These are phyloP conservation scores for Nannochloropsis granulata DNA, from an alignment of 108 stramenopile genomes.

Conservation along the genomic window DNA sequence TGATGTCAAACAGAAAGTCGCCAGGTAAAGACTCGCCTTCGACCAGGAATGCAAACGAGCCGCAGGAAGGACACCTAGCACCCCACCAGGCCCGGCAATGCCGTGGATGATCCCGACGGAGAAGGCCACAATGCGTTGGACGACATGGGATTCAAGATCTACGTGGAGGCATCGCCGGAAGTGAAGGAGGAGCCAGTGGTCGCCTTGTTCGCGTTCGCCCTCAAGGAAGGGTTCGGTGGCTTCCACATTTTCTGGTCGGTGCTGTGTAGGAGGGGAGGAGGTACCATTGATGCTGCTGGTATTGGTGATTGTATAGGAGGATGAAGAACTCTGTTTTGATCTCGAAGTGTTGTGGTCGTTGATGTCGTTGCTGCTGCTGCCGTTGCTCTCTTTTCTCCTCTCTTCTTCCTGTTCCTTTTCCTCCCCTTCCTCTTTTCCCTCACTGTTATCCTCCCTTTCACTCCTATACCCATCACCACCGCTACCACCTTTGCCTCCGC, in stretches of 20 bases:
- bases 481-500: too few species aligned
- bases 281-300: too few species aligned
- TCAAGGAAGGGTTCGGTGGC: neutral
- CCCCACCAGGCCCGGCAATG: conserved; percentile 11
- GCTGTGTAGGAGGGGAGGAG: too few species aligned
- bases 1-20: neutral
- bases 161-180: neutral
- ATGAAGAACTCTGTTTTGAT: too few species aligned
- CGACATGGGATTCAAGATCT: neutral
- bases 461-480: too few species aligned
- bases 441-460: too few species aligned
- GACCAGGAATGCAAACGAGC: neutral
- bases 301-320: too few species aligned
- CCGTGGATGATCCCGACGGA: conserved; percentile 7
- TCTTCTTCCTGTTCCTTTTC: too few species aligned
- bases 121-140: conserved; percentile 5
- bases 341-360: too few species aligned
- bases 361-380: too few species aligned
- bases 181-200: neutral
- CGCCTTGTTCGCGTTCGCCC: neutral
- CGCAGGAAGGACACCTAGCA: conserved; percentile 9
- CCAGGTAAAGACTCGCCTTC: neutral
- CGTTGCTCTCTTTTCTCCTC: too few species aligned
- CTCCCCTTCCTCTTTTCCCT: too few species aligned
- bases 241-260: neutral